phyloP scores from a whole-genome alignment of 768 basidiomycete genomes.

The Russula sp. region DNA sequence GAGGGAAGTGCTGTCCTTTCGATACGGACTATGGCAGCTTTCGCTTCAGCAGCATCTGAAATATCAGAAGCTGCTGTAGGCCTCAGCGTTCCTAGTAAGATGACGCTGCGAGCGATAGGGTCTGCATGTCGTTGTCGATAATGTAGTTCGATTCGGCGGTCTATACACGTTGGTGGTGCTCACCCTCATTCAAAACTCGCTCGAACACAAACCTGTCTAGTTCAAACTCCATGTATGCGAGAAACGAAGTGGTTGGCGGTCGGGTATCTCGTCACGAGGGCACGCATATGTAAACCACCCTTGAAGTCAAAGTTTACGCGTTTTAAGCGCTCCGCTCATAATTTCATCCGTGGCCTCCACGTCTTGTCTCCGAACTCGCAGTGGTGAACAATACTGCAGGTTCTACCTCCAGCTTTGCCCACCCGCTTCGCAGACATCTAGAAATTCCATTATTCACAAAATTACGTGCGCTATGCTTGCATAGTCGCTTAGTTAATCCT shows the following conservation, averaged over 20 bases:
- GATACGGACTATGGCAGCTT: slow-evolving; percentile 66
- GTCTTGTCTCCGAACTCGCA: neutral
- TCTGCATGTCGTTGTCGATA: slow-evolving; percentile 14
- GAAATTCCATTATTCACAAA: slow-evolving; percentile 24
- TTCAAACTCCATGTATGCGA: slow-evolving; percentile 18
- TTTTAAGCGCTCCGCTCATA: too few relatives aligned
- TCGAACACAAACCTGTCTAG: slow-evolving; percentile 22
- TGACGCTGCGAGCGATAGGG: slow-evolving; percentile 15
- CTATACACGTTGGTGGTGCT: slow-evolving; percentile 25
- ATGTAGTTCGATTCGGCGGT: neutral
- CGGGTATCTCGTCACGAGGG: too few relatives aligned
- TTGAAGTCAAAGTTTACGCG: too few relatives aligned
- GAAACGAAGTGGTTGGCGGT: too few relatives aligned
- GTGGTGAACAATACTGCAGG: slow-evolving; percentile 1
- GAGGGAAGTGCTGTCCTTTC: slow-evolving; percentile 70
- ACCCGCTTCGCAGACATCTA: neutral
- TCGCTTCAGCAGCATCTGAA: neutral
- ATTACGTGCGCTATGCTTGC: slow-evolving; percentile 31
- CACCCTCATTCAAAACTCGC: slow-evolving; percentile 28
- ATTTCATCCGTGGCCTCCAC: neutral
- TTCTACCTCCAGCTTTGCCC: neutral
- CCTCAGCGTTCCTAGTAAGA: slow-evolving; percentile 20
- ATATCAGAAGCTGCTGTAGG: slow-evolving; percentile 1
- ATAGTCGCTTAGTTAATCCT: slow-evolving; percentile 27
- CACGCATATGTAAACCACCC: too few relatives aligned